These are phyloP conservation scores for Trichoderma reesei DNA, from an alignment of 495 filamentous ascomycete species.

Conservation along the genomic window DNA sequence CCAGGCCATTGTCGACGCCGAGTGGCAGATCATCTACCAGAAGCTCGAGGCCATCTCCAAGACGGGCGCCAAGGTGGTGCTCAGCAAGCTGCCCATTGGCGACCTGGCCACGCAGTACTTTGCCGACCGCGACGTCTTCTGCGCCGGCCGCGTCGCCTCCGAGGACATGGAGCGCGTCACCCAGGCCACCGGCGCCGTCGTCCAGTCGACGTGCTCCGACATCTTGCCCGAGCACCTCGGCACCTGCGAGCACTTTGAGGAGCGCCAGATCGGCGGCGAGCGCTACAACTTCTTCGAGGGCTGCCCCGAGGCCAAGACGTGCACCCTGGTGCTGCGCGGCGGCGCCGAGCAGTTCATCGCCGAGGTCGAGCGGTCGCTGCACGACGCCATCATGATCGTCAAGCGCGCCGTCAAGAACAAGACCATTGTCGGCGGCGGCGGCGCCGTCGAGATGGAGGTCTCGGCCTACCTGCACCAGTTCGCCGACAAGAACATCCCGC, in stretches of 20 bases:
- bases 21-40: constrained; percentile 99
- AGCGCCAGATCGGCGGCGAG: constrained; percentile 93
- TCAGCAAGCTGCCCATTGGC: constrained; percentile 95
- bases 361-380: constrained; percentile 91
- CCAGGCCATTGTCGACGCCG: constrained; percentile 96
- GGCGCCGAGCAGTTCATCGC: constrained; percentile 99
- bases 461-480: constrained; percentile 85
- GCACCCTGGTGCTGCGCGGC: constrained; percentile 88
- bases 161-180: constrained; percentile 96
- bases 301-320: constrained; percentile 91
- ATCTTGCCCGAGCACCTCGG: constrained; percentile 84
- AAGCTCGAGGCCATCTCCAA: constrained; percentile 91
- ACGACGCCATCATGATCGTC: constrained; percentile 99
- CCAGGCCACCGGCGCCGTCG: constrained; percentile 82
- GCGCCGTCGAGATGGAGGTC: constrained; percentile 93
- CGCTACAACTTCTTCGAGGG: constrained; percentile 97
- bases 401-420: constrained; percentile 92
- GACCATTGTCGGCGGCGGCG: constrained; percentile 89
- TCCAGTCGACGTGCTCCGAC: constrained; percentile 95
- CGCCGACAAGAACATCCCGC: constrained; percentile 80
- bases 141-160: constrained; percentile 83
- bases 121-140: constrained; percentile 96
- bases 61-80: constrained; percentile 90
- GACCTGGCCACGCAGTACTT: constrained; percentile 98
- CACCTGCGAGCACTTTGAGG: constrained; percentile 83